Evolutionary conservation across 2,329 filamentous ascomycete genomes (phyloP), one percentile per base, ranked within the genome.

Genomic region (Calonectria multiphialidica): DNA sequence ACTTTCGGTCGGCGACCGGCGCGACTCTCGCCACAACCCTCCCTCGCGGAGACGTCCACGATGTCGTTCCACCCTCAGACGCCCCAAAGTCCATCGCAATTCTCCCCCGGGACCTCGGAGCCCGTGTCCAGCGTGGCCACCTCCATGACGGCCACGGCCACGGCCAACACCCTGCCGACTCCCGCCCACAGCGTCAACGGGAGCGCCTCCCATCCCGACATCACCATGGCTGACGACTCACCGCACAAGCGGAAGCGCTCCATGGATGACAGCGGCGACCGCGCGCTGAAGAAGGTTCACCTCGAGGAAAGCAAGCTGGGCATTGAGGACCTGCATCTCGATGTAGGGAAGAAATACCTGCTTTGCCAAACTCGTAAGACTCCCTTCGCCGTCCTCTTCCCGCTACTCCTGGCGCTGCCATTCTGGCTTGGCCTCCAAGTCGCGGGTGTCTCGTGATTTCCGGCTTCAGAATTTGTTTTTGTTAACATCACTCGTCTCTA

Each of bases 61-160:
- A 92, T 92, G 90, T 91, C 90, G 85, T 91, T 90, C 87, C 90
- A 92, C 82, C 91, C 91, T 78, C 90, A 90, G 80, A 93, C 91
- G 78, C 91, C 91, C 81, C 90, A 92, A 87, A 93, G 91, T 82
- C 91, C 91, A 81, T 91, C 90, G 81, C 89, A 91, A 81, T 86
- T 88, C 80, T 91, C 89, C 76, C 88, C 89, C 75, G 88, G 85
- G 78, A 88, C 86, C 76, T 88, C 86, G 81, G 89, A 90, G 78
- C 84, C 84, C 76, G 84, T 83, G 78, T 85, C 85, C 70, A 89
- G 87, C 84, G 85, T 86, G 81, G 86, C 86, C 77, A 86, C 83
- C 76, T 89, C 89, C 69, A 88, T 88, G 81, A 85, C 87, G 68
- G 87, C 86, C 69, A 85, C 86, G 70, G 87, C 86, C 70, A 85